phyloP scores from a whole-genome alignment of 2,329 filamentous ascomycete species.

The Dryadomyces quercus-mongolicae region DNA sequence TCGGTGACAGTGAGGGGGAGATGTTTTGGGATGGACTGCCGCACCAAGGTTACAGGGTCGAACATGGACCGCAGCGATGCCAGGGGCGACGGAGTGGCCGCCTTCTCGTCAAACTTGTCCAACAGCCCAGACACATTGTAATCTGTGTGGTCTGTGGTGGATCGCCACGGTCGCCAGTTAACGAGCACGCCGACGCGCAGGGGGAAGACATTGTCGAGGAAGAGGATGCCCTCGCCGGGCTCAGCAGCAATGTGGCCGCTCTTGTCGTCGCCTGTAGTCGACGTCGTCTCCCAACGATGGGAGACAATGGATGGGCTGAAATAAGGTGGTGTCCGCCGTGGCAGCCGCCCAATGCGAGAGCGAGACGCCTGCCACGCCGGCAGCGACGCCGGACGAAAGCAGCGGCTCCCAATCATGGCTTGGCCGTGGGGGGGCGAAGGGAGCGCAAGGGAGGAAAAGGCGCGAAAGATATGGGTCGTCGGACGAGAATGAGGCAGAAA shows the following conservation, averaged over 20 bases:
- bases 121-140: constrained; percentile 37
- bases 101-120: constrained; percentile 35
- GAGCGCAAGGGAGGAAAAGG: neutral
- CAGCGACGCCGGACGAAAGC: constrained; percentile 6
- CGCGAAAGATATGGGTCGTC: too few relatives aligned
- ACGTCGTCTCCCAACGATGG: constrained; percentile 30
- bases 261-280: constrained; percentile 45
- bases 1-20: constrained; percentile 62
- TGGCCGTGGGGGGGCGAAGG: neutral
- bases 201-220: constrained; percentile 87
- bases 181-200: constrained; percentile 47
- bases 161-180: constrained; percentile 32
- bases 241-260: constrained; percentile 71
- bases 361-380: neutral
- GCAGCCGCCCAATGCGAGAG: neutral
- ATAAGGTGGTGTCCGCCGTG: neutral
- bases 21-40: constrained; percentile 49
- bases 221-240: constrained; percentile 71
- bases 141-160: constrained; percentile 19
- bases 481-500: too few relatives aligned
- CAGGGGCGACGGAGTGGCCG: neutral
- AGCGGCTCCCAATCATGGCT: constrained; percentile 7
- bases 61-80: constrained; percentile 12
- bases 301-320: neutral
- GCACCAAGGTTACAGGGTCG: constrained; percentile 41